Evolutionary conservation across 345 rosid genomes (phyloP), one percentile per base, ranked within the genome.

Genomic region (Arabis hirsuta): DNA sequence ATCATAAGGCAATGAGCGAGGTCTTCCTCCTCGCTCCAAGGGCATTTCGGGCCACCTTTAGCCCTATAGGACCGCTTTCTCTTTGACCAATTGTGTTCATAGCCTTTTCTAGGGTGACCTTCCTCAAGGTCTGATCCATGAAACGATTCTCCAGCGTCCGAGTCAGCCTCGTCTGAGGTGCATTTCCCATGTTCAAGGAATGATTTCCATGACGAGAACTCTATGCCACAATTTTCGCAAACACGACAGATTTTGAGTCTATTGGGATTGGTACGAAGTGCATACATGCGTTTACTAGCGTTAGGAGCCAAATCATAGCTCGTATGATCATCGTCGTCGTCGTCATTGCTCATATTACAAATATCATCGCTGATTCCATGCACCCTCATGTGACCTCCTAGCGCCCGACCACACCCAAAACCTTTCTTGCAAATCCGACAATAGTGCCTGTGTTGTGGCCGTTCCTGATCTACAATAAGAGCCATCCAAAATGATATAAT

Each of bases 1-100:
- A 92, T 86, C 87, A 92, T 81, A 3, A 92, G 83, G 61, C 95
- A 90, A 68, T 86, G 88, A 7, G 96, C 98, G 1, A 92, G 83
- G 76, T 92, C 96, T 70, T 90, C 96, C n/a, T 92, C 96, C 73
- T 92, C 96, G 61, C 81, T 90, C 0, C 85, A 86, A 0, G 84
- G 87, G 34, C 84, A 83, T 73, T 55, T 71, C 0, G 79, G 59
- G 50, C 67, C 87, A 22, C 86, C 82, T 55, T 84, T 79, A 63
- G 85, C 77, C 59, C 92, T 80, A n/a, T 78, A 62, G 2, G 90
- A 81, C 52, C 96, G 77, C 67, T 89, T 91, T 43, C 97, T 81
- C 69, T 91, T 91, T 0, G 85, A 87, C 87, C 88, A 86, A 70
- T 62, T 68, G n/a, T 36, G 20, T 3, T 72, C 65, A 27, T 80